Base-by-base conservation (phyloP, 441 rosid genomes). In the Erodium chrysanthum region DNA sequence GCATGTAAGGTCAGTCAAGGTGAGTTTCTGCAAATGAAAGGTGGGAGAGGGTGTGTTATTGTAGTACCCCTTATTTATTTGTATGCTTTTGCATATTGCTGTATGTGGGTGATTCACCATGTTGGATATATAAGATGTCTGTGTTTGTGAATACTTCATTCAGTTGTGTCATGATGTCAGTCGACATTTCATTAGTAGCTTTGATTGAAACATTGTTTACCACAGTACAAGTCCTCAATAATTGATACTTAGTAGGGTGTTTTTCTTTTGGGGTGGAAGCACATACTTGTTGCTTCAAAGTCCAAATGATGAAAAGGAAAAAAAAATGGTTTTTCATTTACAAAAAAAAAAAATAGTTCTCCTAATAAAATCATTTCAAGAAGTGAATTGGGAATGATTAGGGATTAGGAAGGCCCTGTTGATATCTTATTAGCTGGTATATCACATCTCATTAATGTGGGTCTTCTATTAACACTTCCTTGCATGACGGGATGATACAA, bases 151-250 rank as follows among this genome's bases (percentile, higher is more conserved):
- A 35, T 35, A 7, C 40, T 35, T 35, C 8, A 35, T 35, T 35
- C 40, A 35, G 40, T 35, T 35, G 40, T 35, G 40, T 35, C 40
- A 29, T 21, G 63, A 23, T 23, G 15, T 22, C 14, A 9, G 63
- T 22, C 27, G 18, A 56, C 61, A 56, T 56, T 56, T 56, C 22
- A 8, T 58, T 58, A 11, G 63, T 58, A 22, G 63, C 63, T 58
- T 58, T 22, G 63, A 58, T 58, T 23, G 63, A 23, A 11, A 58
- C 31, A 21, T 10, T 58, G 33, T 58, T 8, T 22, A 58, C 8
- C 10, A 54, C 20, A 56, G 48, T 42, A n/a, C 48, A 42, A 42
- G 48, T 42, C 48, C 48, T 9, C 33, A 2, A 29, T 3, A 29
- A 29, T 29, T 29, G 33, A 29, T 29, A 29, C 33, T 29, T 29